Conservation (phyloP, 768 basidiomycete genomes). For the Ramaria sp. region DNA sequence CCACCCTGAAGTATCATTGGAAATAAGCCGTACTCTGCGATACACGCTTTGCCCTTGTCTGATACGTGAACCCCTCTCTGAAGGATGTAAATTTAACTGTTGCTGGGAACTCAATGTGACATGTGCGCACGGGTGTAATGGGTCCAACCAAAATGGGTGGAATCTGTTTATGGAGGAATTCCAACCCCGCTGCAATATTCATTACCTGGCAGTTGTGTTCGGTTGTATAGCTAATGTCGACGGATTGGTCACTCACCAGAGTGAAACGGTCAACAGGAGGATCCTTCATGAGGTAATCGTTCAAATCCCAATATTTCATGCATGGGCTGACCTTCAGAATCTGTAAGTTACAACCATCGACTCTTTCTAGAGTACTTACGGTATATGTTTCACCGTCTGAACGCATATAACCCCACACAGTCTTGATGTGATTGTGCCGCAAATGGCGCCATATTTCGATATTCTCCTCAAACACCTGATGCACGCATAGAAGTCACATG, state of each 20-base stretch:
- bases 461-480: not conserved
- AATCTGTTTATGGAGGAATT: not conserved
- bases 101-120: not conserved
- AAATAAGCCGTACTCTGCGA: not conserved
- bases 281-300: not conserved
- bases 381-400: not conserved
- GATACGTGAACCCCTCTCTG: not conserved
- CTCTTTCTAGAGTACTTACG: not conserved
- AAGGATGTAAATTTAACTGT: not conserved
- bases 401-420: not conserved
- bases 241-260: not conserved
- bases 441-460: not conserved
- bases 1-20: not conserved
- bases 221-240: not conserved
- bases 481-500: not conserved
- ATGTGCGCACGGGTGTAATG: not conserved
- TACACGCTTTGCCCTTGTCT: not conserved
- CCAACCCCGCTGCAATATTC: not conserved
- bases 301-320: slow-evolving; percentile 5
- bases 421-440: not conserved
- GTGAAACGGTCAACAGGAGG: not conserved
- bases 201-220: not conserved
- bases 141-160: not conserved
- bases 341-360: not conserved
- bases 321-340: not conserved